Evolutionary conservation across 805 yeast species (phyloP).

Genomic region (Metschnikowia proteae): DNA sequence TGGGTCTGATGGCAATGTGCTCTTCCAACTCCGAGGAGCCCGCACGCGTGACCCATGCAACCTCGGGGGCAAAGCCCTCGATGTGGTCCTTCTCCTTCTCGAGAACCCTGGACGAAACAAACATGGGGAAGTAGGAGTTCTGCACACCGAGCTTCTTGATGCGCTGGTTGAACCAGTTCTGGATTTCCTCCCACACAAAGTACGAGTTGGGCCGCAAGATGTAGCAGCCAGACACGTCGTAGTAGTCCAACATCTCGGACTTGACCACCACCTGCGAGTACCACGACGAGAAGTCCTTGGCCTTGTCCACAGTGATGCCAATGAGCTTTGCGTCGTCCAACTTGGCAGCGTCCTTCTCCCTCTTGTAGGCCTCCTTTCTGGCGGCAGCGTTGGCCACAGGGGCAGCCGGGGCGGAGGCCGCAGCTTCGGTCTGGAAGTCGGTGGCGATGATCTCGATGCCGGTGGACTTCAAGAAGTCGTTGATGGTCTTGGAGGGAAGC

Average conservation of each 20-base stretch:
- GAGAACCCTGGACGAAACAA: slow-evolving; percentile 85
- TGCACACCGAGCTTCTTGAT: slow-evolving; percentile 89
- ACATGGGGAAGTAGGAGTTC: slow-evolving; percentile 98
- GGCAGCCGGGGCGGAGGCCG: slow-evolving; percentile 28
- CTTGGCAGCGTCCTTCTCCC: slow-evolving; percentile 47
- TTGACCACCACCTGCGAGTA: slow-evolving; percentile 93
- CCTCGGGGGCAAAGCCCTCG: slow-evolving; percentile 99
- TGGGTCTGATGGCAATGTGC: slow-evolving; percentile 98
- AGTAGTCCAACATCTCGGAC: slow-evolving; percentile 98
- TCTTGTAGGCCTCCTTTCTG: slow-evolving; percentile 29
- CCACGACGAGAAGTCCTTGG: slow-evolving; percentile 93
- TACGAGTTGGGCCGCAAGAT: slow-evolving; percentile 95
- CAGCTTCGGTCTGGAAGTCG: slow-evolving; percentile 49
- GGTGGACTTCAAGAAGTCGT: slow-evolving; percentile 45
- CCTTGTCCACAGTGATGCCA: slow-evolving; percentile 94
- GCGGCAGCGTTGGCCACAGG: slow-evolving; percentile 17
- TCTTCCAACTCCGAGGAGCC: slow-evolving; percentile 93
- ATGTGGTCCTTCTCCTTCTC: slow-evolving; percentile 98
- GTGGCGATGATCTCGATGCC: slow-evolving; percentile 50
- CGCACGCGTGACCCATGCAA: slow-evolving; percentile 98
- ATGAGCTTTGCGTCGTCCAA: slow-evolving; percentile 84
- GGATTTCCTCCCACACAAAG: slow-evolving; percentile 91
- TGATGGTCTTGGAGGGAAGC: slow-evolving; percentile 44
- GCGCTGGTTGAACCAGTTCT: slow-evolving; percentile 72
- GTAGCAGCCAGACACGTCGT: slow-evolving; percentile 98